These are phyloP conservation scores for Tremella mesenterica DNA, from an alignment of 768 basidiomycete genomes.

Conservation along the genomic window DNA sequence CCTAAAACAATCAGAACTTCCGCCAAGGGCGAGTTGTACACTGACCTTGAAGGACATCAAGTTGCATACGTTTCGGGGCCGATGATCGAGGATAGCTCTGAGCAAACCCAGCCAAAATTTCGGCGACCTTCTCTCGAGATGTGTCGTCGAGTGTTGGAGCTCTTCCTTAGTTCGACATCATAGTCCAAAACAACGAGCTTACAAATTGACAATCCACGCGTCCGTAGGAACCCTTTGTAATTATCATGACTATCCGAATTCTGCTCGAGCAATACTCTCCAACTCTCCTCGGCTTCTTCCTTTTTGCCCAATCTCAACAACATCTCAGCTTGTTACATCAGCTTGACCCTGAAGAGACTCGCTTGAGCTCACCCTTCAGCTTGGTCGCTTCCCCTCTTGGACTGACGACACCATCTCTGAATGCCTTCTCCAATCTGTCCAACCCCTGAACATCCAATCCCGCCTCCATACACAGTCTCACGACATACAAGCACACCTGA, in stretches of 20 bases:
- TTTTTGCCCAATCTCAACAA: slow-evolving; percentile 57
- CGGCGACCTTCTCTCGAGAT: background rate
- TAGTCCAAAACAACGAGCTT: too few relatives aligned
- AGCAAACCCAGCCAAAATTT: slow-evolving; percentile 46
- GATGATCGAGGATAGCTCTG: slow-evolving; percentile 59
- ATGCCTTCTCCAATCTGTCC: slow-evolving; percentile 25
- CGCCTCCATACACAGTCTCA: slow-evolving; percentile 35
- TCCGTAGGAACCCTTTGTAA: slow-evolving; percentile 63
- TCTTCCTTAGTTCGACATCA: background rate
- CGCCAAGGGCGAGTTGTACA: background rate
- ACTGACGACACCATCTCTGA: slow-evolving; percentile 29
- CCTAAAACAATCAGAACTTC: slow-evolving; percentile 45
- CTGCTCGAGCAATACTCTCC: slow-evolving; percentile 68
- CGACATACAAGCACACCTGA: slow-evolving; percentile 34
- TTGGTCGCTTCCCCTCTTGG: slow-evolving; percentile 35
- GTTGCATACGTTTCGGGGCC: slow-evolving; percentile 64
- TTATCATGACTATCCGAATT: slow-evolving; percentile 77
- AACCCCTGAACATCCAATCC: slow-evolving; percentile 36
- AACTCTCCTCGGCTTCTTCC: slow-evolving; percentile 69
- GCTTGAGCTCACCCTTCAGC: slow-evolving; percentile 34
- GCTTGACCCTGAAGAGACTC: background rate
- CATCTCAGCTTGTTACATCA: slow-evolving; percentile 57
- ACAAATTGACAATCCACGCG: too few relatives aligned
- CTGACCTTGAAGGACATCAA: slow-evolving; percentile 57
- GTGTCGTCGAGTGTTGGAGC: slow-evolving; percentile 45